Evolutionary conservation across 495 filamentous ascomycete species (phyloP), one percentile per base, ranked within the genome.

Genomic region (Podospora comata): DNA sequence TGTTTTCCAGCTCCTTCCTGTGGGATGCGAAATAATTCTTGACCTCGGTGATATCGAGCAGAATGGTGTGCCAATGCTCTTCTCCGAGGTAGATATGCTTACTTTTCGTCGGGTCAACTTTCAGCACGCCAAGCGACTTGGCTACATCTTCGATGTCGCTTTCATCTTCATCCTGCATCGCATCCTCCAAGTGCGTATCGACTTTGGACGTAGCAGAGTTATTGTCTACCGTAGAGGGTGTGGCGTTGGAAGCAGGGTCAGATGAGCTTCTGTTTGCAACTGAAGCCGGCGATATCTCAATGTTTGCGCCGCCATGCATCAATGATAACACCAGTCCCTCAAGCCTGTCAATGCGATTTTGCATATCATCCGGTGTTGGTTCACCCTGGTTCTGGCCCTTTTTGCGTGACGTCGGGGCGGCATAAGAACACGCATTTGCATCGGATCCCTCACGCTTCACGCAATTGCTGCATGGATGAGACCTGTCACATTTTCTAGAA

Each of bases 321-420:
- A 99, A 81, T 3, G 92, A 96, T 64, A 99, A 78, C 64, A 99
- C 95, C 75, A 99, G 81, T 64, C 94, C 91, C 85, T 99, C 95
- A 71, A 99, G 80, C 71, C 95, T 89, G 81, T 99, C 93, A 79
- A 99, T 99, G 76, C 95, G 91, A 74, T 94, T 96, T 80, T 99
- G 95, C 95, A 99, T 99, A 78, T 97, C 95, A 85, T 97, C 94
- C 30, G 95, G 90, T 84, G 64, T 85, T 81, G 71, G 83, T 80
- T 74, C 86, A 81, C 70, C 86, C 86, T 75, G 86, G 79, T 65
- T 85, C 79, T 89, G 88, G 73, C 85, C 88, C 85, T 92, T 96
- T 76, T 91, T 92, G 71, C 94, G 90, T 58, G 82, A 85, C 56
- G 86, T 85, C 23, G 90, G 87, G 68, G 92, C 86, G 39, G 95